phyloP scores from a whole-genome alignment of 2,329 filamentous ascomycete genomes.

The Pyrenophora graminea region DNA sequence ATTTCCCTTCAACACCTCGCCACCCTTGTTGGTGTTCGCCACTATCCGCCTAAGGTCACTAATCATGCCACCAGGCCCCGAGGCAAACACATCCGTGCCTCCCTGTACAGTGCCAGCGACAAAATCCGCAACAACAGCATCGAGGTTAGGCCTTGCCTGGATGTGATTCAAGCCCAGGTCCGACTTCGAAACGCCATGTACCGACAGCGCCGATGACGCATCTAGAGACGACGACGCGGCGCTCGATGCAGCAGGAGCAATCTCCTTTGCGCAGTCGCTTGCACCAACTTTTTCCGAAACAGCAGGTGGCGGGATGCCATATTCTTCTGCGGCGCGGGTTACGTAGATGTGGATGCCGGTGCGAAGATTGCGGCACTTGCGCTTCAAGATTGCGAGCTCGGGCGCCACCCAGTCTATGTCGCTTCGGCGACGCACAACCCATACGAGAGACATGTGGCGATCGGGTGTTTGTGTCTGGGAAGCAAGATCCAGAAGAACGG shows the following conservation, averaged over 20 bases:
- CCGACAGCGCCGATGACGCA: constrained; percentile 29
- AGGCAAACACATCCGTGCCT: constrained; percentile 38
- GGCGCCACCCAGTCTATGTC: constrained; percentile 44
- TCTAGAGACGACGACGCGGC: constrained; percentile 24
- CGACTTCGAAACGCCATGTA: constrained; percentile 36
- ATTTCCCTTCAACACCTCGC: constrained; percentile 40
- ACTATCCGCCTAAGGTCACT: constrained; percentile 40
- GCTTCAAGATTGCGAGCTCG: constrained; percentile 40
- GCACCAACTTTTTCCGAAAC: constrained; percentile 25
- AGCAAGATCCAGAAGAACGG: constrained; percentile 38
- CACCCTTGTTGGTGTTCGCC: constrained; percentile 37
- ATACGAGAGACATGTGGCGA: constrained; percentile 40
- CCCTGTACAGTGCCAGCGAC: constrained; percentile 29
- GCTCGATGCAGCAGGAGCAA: constrained; percentile 22
- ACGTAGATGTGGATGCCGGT: constrained; percentile 41
- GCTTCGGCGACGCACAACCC: constrained; percentile 39
- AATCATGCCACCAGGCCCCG: constrained; percentile 39
- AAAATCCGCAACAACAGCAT: constrained; percentile 28
- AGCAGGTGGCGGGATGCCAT: constrained; percentile 18
- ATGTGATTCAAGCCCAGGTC: constrained; percentile 33
- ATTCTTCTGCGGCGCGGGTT: constrained; percentile 34
- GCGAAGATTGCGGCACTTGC: constrained; percentile 30
- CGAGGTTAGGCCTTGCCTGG: constrained; percentile 29
- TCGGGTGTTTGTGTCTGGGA: constrained; percentile 28
- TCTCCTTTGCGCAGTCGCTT: constrained; percentile 28